Percentiles rank a stretch among this genome's conserved stretches.
phyloP scores from a whole-genome alignment of 2,329 filamentous ascomycete genomes.

The Phaeosphaeriaceae sp. region DNA sequence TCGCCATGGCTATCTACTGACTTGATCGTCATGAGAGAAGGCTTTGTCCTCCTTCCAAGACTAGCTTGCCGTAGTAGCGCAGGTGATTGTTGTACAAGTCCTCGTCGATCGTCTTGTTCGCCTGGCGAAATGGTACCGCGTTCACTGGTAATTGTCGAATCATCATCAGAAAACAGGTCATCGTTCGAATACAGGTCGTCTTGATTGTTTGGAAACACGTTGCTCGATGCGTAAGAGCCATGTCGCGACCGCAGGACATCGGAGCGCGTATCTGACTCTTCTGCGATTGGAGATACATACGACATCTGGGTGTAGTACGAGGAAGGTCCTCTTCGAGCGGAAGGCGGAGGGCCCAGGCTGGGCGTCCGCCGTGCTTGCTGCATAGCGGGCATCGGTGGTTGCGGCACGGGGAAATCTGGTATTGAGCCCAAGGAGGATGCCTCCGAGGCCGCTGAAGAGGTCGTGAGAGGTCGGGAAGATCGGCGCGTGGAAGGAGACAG shows the following conservation, averaged over 20 bases:
- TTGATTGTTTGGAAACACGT: constrained; percentile 54
- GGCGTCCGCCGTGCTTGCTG: constrained; percentile 50
- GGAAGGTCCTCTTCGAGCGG: constrained; percentile 55
- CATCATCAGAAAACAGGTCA: constrained; percentile 46
- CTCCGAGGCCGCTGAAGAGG: constrained; percentile 48
- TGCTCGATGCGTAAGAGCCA: constrained; percentile 58
- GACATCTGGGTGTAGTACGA: constrained; percentile 59
- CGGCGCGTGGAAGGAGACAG: constrained; percentile 41
- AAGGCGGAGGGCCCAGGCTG: constrained; percentile 58
- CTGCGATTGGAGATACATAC: constrained; percentile 58
- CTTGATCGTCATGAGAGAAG: constrained; percentile 58
- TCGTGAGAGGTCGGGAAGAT: constrained; percentile 46
- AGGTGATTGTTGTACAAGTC: constrained; percentile 46
- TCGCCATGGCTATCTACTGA: constrained; percentile 49
- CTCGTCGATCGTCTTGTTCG: constrained; percentile 46
- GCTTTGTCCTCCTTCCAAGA: constrained; percentile 56
- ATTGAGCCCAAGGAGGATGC: constrained; percentile 51
- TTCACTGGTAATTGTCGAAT: constrained; percentile 45
- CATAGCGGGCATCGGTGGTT: constrained; percentile 41
- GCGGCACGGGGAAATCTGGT: constrained; percentile 52
- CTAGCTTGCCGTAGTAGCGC: constrained; percentile 55
- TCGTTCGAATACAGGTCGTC: constrained; percentile 52
- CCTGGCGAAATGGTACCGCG: constrained; percentile 37
- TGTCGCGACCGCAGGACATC: constrained; percentile 51
- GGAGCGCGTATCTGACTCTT: constrained; percentile 57